phyloP scores from a whole-genome alignment of 306 rosid genomes.

The Quercus rubra region DNA sequence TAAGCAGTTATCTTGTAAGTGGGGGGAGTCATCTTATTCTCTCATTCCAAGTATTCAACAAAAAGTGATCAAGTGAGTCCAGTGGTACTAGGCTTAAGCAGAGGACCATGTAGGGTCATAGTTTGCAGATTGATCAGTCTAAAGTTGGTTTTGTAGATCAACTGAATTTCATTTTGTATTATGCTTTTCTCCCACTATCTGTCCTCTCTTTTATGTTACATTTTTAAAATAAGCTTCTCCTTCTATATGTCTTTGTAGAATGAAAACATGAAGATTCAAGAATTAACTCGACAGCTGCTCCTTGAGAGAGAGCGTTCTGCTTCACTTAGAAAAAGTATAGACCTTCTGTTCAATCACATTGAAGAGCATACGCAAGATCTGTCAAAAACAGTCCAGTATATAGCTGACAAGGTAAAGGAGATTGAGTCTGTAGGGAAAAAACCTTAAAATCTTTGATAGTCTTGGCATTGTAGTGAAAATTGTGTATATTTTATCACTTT shows the following conservation, averaged over 20 bases:
- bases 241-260: slow-evolving; percentile 1
- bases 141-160: neutral
- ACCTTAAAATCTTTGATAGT: neutral
- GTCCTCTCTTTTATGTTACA: neutral
- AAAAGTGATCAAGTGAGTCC: neutral
- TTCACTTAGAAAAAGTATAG: slow-evolving; percentile 32
- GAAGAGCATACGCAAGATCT: slow-evolving; percentile 33
- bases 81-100: neutral
- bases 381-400: slow-evolving; percentile 16
- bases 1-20: neutral
- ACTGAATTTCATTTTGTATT: neutral
- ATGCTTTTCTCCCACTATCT: neutral
- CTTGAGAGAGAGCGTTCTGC: slow-evolving; percentile 36
- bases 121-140: neutral
- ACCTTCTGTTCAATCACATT: slow-evolving; percentile 27
- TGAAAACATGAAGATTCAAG: slow-evolving; percentile 25
- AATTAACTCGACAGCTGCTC: slow-evolving; percentile 25
- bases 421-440: slow-evolving; percentile 25
- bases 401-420: slow-evolving; percentile 23
- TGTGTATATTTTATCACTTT: neutral
- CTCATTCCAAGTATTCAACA: neutral
- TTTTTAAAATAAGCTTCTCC: neutral
- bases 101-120: neutral
- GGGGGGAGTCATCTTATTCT: neutral
- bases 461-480: neutral